Evolutionary conservation across 768 basidiomycete genomes (phyloP), one percentile per base, ranked within the genome.

Genomic region (Auricularia sp.): DNA sequence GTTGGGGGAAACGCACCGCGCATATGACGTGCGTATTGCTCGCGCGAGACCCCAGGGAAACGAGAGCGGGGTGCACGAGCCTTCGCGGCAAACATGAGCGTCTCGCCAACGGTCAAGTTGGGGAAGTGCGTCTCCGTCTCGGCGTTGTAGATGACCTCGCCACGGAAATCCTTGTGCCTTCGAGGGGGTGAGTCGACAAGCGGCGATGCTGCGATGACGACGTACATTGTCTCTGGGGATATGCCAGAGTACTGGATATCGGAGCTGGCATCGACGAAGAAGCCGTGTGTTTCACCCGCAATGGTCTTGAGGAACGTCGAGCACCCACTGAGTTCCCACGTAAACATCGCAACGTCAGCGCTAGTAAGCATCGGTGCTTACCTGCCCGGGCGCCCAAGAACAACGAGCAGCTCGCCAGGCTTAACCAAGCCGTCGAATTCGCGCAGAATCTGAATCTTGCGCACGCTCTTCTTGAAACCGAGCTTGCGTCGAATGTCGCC

Each of bases 381-480:
- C 56, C 56, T 70, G 70, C 79, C 78, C 3, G 79, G 78, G 62
- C 77, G 75, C 51, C 78, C 73, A 16, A 75, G 75, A 2, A 78
- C 77, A 62, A 80, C 81, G 70, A 90, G 87, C 91, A 91, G 90
- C 74, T 91, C 87, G 16, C 87, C 87, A 0, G 87, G 82, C 3
- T 82, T 78, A 12, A 90, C 78, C 1, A 83, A 77, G 47, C 87
- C 88, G 47, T 87, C 83, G 65, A 90, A 85, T 14, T 78, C 80
- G 21, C 78, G 76, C 42, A 91, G 74, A 18, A 90, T 88, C 65
- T 80, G 69, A 61, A 66, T 65, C 44, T 66, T 33, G 51, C 62
- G 44, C 62, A 43, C 68, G 67, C 76, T 69, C 12, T 72, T 70
- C 56, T 59, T 59, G 56, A 59, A 35, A 18, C 56, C 56, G 34